phyloP scores from a whole-genome alignment of 2,329 filamentous ascomycete genomes.

The Aspergillus flavus region DNA sequence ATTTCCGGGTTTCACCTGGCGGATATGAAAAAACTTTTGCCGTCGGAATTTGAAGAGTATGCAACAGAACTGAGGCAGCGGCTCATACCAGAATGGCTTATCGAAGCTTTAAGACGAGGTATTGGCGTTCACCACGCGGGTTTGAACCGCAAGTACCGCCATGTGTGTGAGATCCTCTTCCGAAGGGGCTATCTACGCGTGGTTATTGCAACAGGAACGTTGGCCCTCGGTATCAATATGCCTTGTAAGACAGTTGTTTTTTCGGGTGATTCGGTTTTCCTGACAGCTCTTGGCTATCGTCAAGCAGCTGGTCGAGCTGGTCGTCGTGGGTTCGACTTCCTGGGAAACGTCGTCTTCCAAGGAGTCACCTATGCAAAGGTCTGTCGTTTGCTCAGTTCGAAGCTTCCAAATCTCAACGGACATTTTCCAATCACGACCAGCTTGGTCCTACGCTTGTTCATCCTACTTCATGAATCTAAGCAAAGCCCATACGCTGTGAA shows the following conservation, averaged over 20 bases:
- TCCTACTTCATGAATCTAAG: slow-evolving; percentile 66
- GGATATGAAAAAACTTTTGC: slow-evolving; percentile 60
- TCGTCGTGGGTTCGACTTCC: slow-evolving; percentile 76
- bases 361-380: slow-evolving; percentile 63
- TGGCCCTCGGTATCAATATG: slow-evolving; percentile 80
- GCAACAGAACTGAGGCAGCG: slow-evolving; percentile 51
- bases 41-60: slow-evolving; percentile 22
- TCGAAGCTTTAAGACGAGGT: slow-evolving; percentile 66
- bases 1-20: slow-evolving; percentile 56
- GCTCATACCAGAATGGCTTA: slow-evolving; percentile 50
- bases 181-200: slow-evolving; percentile 59
- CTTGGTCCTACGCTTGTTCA: slow-evolving; percentile 69
- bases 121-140: slow-evolving; percentile 78
- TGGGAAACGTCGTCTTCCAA: slow-evolving; percentile 81
- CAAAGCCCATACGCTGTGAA: slow-evolving; percentile 63
- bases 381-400: slow-evolving; percentile 70
- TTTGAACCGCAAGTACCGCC: slow-evolving; percentile 76
- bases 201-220: slow-evolving; percentile 74
- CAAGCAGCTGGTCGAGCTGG: slow-evolving; percentile 78
- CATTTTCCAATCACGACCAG: slow-evolving; percentile 79
- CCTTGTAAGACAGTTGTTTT: slow-evolving; percentile 83
- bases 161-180: slow-evolving; percentile 51
- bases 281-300: slow-evolving; percentile 75
- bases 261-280: slow-evolving; percentile 69
- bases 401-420: slow-evolving; percentile 72